Base-by-base conservation (phyloP, 805 yeast species). In the Saccharomycodes ludwigii region DNA sequence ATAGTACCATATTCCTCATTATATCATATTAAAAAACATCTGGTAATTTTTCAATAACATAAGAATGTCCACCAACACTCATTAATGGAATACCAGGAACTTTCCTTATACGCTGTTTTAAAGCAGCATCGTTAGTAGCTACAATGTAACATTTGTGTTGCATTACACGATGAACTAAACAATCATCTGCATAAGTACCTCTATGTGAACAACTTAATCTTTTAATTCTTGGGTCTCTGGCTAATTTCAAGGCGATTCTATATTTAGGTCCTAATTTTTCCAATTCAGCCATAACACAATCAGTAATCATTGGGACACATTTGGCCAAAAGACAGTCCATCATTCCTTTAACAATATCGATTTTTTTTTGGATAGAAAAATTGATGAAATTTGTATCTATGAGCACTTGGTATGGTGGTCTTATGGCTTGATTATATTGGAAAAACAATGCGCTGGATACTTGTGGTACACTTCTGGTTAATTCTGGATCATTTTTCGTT, bases 171-270 rank as follows among this genome's bases (percentile, higher is more conserved):
- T 80, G 76, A 12, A 91, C 97, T 6, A 91, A 54, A 56, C 98
- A 91, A 58, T 91, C 98, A 73, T 91, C 98, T 18, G 98, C 98
- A 63, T 91, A 91, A 0, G 95, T 88, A 19, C 98, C 98, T 45
- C 79, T 81, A 50, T 91, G 98, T 8, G 88, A 65, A 50, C 98
- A 91, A 26, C 76, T 82, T 30, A 91, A 64, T 38, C 96, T 68
- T 44, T 82, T 70, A 22, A 91, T 78, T 47, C 97, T 66, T 26
- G 96, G 95, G 52, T 91, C 98, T 43, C 82, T 79, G 15, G 98
- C 98, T 48, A 91, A 62, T 36, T 79, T 75, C 42, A 91, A 65
- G 0, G 98, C 98, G 41, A 91, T 91, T 50, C 97, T 69, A 56
- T 81, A 91, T 52, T 78, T 83, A 18, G 94, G 95, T 0, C 98